A percentile compares a stretch with the other conserved stretches of the same genome.
Conservation (phyloP, 176 grass and related monocot genomes). For the Juncus effusus region DNA sequence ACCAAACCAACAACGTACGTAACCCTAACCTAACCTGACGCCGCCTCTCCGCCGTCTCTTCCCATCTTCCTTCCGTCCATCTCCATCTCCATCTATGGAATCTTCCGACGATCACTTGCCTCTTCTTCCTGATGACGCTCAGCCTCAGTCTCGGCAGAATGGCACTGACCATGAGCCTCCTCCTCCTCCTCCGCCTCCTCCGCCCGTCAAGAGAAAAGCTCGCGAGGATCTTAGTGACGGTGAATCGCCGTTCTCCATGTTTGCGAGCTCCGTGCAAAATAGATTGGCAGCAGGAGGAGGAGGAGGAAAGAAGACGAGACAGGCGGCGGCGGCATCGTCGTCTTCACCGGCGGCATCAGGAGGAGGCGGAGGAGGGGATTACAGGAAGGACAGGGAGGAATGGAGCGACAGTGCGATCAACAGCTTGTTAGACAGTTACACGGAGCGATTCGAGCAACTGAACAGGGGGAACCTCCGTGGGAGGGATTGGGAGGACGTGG, state of each 20-base stretch:
- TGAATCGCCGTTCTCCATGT: slow-evolving; percentile 73
- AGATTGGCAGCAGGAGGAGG: slow-evolving; percentile 24
- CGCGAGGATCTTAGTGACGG: slow-evolving; percentile 73
- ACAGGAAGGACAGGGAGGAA: slow-evolving; percentile 92
- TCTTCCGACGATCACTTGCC: slow-evolving; percentile 81
- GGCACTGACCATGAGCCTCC: slow-evolving; percentile 7
- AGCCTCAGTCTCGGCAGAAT: slow-evolving; percentile 24
- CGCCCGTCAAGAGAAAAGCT: slow-evolving; percentile 48
- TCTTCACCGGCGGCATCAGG: slow-evolving; percentile 16
- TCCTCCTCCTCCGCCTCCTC: neutral
- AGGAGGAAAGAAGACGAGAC: slow-evolving; percentile 26
- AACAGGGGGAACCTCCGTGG: slow-evolving; percentile 83
- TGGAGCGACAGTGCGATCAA: slow-evolving; percentile 90
- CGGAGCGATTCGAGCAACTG: slow-evolving; percentile 75
- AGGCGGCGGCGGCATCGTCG: slow-evolving; percentile 31
- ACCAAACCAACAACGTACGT: no score
- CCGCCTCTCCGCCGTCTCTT: slow-evolving; percentile 31
- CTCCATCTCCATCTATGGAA: slow-evolving; percentile 58
- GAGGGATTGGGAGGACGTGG: slow-evolving; percentile 61
- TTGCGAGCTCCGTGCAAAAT: neutral
- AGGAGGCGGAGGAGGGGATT: slow-evolving; percentile 35
- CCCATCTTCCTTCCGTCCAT: slow-evolving; percentile 14
- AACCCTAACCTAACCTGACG: slow-evolving; percentile 35
- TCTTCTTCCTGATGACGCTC: slow-evolving; percentile 63
- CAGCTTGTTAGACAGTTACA: slow-evolving; percentile 72